Base-by-base conservation (phyloP, 805 yeast species). In the Grigorovia humatica region DNA sequence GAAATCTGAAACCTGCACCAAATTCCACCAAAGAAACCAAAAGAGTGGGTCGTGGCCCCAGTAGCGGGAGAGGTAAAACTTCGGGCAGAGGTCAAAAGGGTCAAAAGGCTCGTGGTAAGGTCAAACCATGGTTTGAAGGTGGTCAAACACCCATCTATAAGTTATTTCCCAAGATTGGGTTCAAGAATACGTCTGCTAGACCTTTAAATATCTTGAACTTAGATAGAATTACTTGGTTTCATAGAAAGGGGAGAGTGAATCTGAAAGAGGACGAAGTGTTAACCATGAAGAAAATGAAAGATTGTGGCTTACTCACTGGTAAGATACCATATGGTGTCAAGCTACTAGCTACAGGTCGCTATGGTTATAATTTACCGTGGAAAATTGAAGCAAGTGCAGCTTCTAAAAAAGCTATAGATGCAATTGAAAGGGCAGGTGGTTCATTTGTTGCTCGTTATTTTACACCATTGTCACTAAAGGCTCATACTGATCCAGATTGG, bases 21-120 rank as follows among this genome's bases (percentile, higher is more conserved):
- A 82, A 83, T 46, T 80, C 91, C 0, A 82, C 81, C 44, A 73
- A 71, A 48, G 68, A 74, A 17, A 76, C 75, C 63, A 86, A 82
- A 64, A 78, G 96, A 68, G 75, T 91, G 12, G 99, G 99, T 70
- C 82, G 99, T 74, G 98, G 98, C 72, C 96, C 96, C 23, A 89
- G 95, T 44, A 84, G 95, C 41, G 88, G 89, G 19, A 75, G 79
- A 58, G 99, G 99, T 73, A 90, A 91, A 70, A 93, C 98, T 3
- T 81, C 97, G 7, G 96, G 96, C 48, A 79, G 98, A 68, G 99
- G 99, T 75, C 96, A 88, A 64, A 93, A 93, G 73, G 99, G 99
- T 80, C 98, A 91, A 68, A 91, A 91, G 72, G 96, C 98, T 11
- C 81, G 98, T 71, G 86, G 91, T 42, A 79, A 83, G 44, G 91